Conservation (phyloP, 176 grass and related monocot genomes). For the Eragrostis nindensis region DNA sequence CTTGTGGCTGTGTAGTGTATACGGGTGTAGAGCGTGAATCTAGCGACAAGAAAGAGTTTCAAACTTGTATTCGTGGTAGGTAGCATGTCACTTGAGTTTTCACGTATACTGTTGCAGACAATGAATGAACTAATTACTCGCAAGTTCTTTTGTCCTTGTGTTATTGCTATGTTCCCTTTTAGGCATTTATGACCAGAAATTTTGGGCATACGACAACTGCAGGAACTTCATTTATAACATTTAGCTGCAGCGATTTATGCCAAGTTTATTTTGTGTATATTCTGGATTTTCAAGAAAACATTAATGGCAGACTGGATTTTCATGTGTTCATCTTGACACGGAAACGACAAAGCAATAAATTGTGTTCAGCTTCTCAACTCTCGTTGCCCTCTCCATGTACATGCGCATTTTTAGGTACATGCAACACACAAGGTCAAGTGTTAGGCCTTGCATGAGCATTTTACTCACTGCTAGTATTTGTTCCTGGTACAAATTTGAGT, state of each 20-base stretch:
- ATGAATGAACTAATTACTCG: background rate
- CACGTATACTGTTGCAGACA: background rate
- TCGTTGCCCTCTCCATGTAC: background rate
- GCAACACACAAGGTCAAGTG: background rate
- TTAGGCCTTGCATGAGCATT: background rate
- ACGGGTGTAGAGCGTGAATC: background rate
- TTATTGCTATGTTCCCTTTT: background rate
- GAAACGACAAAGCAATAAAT: background rate
- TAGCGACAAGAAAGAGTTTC: background rate
- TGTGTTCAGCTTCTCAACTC: background rate
- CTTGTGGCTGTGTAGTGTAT: background rate
- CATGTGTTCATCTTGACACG: background rate
- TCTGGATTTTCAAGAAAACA: background rate
- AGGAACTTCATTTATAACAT: background rate
- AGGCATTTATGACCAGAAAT: background rate
- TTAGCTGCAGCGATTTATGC: background rate
- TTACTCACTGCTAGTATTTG: background rate
- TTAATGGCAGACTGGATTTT: background rate
- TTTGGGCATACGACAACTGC: background rate
- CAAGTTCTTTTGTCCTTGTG: background rate
- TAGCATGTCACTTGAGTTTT: background rate
- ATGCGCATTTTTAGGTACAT: conserved; percentile 16
- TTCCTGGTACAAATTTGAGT: background rate
- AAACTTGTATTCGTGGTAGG: background rate
- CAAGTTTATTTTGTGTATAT: background rate